Percentiles rank a stretch among this genome's conserved stretches.
phyloP scores from a whole-genome alignment of 2,329 filamentous ascomycete genomes.

The Fusarium gaditjirri region DNA sequence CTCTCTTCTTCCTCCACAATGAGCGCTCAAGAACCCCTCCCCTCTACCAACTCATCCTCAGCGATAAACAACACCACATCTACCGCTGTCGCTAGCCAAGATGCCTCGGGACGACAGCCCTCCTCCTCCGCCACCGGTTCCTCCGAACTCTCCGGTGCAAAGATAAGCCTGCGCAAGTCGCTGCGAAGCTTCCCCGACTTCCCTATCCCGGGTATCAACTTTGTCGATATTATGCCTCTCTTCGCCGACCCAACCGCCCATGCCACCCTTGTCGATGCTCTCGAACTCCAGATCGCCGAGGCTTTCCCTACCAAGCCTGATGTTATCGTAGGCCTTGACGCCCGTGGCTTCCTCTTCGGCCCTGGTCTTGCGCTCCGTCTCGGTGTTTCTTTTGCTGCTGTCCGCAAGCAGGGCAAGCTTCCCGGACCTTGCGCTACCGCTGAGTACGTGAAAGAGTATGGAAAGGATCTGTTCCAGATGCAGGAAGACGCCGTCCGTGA shows the following conservation, averaged over 20 bases:
- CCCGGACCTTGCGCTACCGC: constrained; percentile 89
- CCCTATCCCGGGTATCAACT: constrained; percentile 89
- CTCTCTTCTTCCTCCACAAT: constrained; percentile 49
- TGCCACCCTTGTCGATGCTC: constrained; percentile 79
- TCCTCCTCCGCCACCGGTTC: constrained; percentile 69
- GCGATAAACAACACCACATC: constrained; percentile 45
- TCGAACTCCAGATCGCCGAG: constrained; percentile 82
- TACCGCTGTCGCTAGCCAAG: constrained; percentile 52
- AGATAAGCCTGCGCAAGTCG: constrained; percentile 75
- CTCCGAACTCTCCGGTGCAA: constrained; percentile 74
- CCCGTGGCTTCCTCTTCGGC: constrained; percentile 94
- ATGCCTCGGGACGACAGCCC: constrained; percentile 73
- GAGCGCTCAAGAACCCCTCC: constrained; percentile 43
- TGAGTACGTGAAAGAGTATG: constrained; percentile 94
- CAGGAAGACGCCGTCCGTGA: constrained; percentile 85
- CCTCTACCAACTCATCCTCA: constrained; percentile 42
- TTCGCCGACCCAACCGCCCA: constrained; percentile 84
- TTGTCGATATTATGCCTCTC: constrained; percentile 97
- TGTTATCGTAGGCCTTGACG: constrained; percentile 92
- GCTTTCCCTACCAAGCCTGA: constrained; percentile 77
- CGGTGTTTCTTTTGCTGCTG: constrained; percentile 88
- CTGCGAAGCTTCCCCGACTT: constrained; percentile 93
- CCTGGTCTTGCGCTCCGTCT: constrained; percentile 86
- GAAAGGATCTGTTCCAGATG: constrained; percentile 95
- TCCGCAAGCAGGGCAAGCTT: constrained; percentile 95